Base-by-base conservation (phyloP, 192 early-diverging fungal genomes). In the Backusella luteola region DNA sequence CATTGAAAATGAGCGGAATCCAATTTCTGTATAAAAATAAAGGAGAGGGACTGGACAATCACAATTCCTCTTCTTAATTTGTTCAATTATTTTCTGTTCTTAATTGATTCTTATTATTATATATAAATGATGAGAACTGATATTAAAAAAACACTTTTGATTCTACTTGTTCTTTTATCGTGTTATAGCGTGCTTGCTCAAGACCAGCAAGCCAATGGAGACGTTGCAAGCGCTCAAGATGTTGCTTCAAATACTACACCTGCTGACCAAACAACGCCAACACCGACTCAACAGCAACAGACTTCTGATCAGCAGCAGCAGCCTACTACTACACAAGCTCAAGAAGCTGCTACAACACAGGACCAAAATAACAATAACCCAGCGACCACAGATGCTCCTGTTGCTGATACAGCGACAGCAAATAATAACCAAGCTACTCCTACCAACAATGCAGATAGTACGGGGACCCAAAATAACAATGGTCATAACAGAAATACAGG, bases 21-120 rank as follows among this genome's bases (percentile, higher is more conserved):
- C 8, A 26, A 59, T 59, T 59, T 59, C 53, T 59, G 53, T 59
- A 59, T 59, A 59, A 59, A 53, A 59, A 59, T 59, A 59, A 59
- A 59, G 53, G 53, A 59, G 53, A 19, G 21, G 2, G n/a, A 26
- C 9, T 23, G 53, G 11, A 59, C 21, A 59, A 26, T 59, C 53
- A 59, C 17, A 59, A 59, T 59, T 59, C 11, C 23, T 59, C 53
- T 59, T 59, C 23, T 26, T 59, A 23, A n/a, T 56, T 56, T 56
- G 21, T 56, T 56, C 21, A 8, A 53, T 8, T 26, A 39, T 39
- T 39, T 39, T 39, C 38, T 39, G 38, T 9, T 38, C 36, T 38
- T 23, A 23, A 21, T 56, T 32, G 32, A 32, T 59, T 53, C 17
- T 53, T 53, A 21, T 21, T 11, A 21, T 11, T 23, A 23, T 26